phyloP scores from a whole-genome alignment of 805 yeast genomes.

The Candida hungchunana region DNA sequence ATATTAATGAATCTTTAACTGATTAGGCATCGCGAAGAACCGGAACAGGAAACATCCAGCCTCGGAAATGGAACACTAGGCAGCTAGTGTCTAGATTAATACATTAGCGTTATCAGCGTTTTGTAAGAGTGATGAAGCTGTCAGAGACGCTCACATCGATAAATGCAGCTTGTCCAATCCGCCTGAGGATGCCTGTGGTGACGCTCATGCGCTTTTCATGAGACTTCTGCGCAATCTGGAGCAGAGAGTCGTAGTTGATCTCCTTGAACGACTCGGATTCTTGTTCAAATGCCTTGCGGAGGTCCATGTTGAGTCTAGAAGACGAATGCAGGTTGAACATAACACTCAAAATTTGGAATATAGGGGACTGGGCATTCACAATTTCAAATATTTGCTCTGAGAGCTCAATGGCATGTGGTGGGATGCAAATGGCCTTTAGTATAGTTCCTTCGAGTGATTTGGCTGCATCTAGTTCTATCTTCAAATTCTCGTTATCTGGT shows the following conservation, averaged over 20 bases:
- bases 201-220: constrained; percentile 3
- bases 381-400: constrained; percentile 10
- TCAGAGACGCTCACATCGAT: constrained; percentile 9
- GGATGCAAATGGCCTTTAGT: constrained; percentile 15
- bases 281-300: constrained; percentile 1
- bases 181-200: constrained; percentile 8
- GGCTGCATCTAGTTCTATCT: constrained; percentile 2
- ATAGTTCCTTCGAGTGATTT: too few relatives aligned
- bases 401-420: constrained; percentile 11
- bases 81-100: too few relatives aligned
- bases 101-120: neutral
- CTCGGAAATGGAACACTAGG: too few relatives aligned
- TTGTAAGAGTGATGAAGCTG: constrained; percentile 6
- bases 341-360: constrained; percentile 6
- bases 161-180: constrained; percentile 12
- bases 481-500: constrained; percentile 5
- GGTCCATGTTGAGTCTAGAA: constrained; percentile 9
- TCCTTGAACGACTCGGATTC: neutral
- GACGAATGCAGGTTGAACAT: constrained; percentile 10
- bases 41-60: too few relatives aligned
- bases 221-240: constrained; percentile 11
- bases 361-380: constrained; percentile 3
- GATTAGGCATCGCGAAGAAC: too few relatives aligned
- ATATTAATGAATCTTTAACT: too few relatives aligned
- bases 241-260: constrained; percentile 15